A percentile compares a stretch with the other conserved stretches of the same genome.
phyloP scores from a whole-genome alignment of 2,329 filamentous ascomycete genomes.

The Penicillium verrucosum region DNA sequence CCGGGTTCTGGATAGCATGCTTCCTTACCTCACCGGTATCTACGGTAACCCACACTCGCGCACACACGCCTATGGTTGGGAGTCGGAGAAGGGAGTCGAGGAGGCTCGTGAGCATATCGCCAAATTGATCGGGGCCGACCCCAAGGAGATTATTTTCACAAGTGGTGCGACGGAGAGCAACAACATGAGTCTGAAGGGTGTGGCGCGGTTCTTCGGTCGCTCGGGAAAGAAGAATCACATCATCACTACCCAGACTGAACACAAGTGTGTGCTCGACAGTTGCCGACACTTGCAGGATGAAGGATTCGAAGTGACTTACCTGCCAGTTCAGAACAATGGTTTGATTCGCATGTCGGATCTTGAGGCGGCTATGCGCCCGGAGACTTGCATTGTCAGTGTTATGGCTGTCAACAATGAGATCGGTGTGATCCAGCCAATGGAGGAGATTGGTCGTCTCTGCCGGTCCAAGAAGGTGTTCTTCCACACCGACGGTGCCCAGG shows the following conservation, averaged over 20 bases:
- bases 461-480: conserved; percentile 93
- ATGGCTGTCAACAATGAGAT: conserved; percentile 99
- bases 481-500: conserved; percentile 94
- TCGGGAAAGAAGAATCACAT: conserved; percentile 97
- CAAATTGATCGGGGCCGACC: conserved; percentile 81
- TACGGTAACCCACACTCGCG: conserved; percentile 97
- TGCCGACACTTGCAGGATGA: conserved; percentile 96
- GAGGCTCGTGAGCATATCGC: conserved; percentile 81
- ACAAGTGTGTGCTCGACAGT: conserved; percentile 98
- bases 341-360: conserved; percentile 79
- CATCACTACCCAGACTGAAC: conserved; percentile 94
- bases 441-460: conserved; percentile 90
- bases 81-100: conserved; percentile 92
- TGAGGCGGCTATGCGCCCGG: conserved; percentile 82
- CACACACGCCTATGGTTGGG: conserved; percentile 98
- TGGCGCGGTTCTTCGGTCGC: conserved; percentile 89
- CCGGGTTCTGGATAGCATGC: conserved; percentile 91
- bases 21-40: conserved; percentile 86
- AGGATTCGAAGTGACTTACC: conserved; percentile 93
- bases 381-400: conserved; percentile 89
- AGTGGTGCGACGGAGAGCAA: conserved; percentile 98
- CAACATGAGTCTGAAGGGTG: conserved; percentile 99
- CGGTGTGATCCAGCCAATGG: conserved; percentile 94
- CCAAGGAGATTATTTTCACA: conserved; percentile 98
- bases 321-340: conserved; percentile 85